A percentile compares a stretch with the other conserved stretches of the same genome.
These are phyloP conservation scores for Emmonsia crescens DNA, from an alignment of 2,329 filamentous ascomycete species.

Conservation along the genomic window DNA sequence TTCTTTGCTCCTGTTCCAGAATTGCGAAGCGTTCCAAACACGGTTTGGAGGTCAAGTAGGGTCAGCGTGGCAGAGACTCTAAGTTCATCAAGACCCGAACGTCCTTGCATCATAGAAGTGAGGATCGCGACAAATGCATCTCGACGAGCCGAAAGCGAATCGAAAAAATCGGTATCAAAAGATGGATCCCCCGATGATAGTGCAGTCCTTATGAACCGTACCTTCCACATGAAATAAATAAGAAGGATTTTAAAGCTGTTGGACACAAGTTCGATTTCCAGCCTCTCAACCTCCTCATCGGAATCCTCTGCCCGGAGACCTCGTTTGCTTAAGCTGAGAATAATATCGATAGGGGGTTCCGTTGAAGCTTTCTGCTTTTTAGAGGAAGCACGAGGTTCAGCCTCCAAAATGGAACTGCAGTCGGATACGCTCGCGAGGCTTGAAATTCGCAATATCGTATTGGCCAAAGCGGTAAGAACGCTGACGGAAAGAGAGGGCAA, in stretches of 20 bases:
- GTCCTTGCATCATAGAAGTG: conserved; percentile 38
- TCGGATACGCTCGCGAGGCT: conserved; percentile 72
- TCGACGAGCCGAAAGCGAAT: conserved; percentile 53
- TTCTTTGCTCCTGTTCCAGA: conserved; percentile 28
- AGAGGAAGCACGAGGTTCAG: conserved; percentile 25
- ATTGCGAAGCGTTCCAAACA: conserved; percentile 63
- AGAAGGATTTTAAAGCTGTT: conserved; percentile 65
- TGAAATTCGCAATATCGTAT: conserved; percentile 66
- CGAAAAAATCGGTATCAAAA: conserved; percentile 54
- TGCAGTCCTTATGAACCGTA: conserved; percentile 47
- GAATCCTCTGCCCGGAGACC: conserved; percentile 54
- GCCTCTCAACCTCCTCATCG: conserved; percentile 59
- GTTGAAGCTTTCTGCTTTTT: conserved; percentile 29
- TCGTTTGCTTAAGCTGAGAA: conserved; percentile 62
- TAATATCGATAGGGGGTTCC: conserved; percentile 48
- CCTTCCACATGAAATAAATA: conserved; percentile 96
- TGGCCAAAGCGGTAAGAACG: conserved; percentile 58
- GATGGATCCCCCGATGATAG: conserved; percentile 42
- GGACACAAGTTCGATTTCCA: conserved; percentile 68
- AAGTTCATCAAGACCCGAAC: conserved; percentile 59
- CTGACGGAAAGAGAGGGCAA: conserved; percentile 45
- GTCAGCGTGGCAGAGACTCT: conserved; percentile 64
- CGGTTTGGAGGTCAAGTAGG: conserved; percentile 69
- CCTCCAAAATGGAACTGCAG: conserved; percentile 64
- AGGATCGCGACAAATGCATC: conserved; percentile 43